Evolutionary conservation across 345 rosid genomes (phyloP).

Genomic region (Melaleuca quinquenervia): DNA sequence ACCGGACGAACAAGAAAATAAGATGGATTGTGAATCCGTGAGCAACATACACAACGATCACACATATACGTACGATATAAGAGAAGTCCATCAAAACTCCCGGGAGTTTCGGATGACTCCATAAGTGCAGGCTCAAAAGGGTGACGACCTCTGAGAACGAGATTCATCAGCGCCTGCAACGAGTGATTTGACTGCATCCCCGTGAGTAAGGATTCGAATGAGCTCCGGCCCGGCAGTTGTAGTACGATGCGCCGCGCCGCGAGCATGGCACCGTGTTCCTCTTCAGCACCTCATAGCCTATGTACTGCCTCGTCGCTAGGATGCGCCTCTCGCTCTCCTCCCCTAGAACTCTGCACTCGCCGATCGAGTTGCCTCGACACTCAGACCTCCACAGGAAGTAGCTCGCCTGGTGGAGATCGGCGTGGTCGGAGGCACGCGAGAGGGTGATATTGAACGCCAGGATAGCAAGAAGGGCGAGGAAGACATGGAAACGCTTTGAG

Average conservation of each 20-base stretch:
- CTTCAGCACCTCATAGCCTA: slow-evolving; percentile 88
- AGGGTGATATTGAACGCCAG: background rate
- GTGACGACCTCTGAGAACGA: background rate
- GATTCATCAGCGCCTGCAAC: slow-evolving; percentile 57
- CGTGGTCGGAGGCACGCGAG: background rate
- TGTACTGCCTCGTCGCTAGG: slow-evolving; percentile 54
- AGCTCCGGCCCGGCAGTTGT: slow-evolving; percentile 70
- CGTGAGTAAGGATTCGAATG: slow-evolving; percentile 81
- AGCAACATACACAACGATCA: background rate
- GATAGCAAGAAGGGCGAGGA: background rate
- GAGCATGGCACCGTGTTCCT: slow-evolving; percentile 90
- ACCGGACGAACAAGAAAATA: background rate
- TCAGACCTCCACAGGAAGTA: background rate
- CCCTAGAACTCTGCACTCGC: background rate
- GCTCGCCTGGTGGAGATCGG: background rate
- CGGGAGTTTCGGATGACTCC: background rate
- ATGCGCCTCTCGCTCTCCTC: slow-evolving; percentile 52
- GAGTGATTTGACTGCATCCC: slow-evolving; percentile 75
- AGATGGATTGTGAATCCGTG: background rate
- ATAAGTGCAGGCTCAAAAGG: background rate
- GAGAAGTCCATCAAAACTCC: background rate
- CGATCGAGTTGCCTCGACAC: background rate
- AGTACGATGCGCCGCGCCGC: slow-evolving; percentile 82
- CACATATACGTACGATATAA: background rate
- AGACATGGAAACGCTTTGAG: background rate